Evolutionary conservation across 2,329 filamentous ascomycete genomes (phyloP).

Genomic region (Aspergillus puulaauensis): DNA sequence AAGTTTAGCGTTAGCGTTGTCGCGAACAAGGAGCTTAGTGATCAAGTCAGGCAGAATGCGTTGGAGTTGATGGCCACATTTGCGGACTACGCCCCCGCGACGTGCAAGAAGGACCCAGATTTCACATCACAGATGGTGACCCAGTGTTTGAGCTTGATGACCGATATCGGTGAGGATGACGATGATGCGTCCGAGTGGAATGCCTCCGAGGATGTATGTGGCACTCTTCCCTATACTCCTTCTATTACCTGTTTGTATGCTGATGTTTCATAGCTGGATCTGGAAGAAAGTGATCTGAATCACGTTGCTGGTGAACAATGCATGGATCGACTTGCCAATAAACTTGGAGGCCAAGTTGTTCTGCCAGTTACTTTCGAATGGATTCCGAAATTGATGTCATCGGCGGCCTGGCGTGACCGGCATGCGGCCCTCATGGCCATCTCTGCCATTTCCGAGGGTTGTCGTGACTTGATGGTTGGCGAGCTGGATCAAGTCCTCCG

Average conservation of each 20-base stretch:
- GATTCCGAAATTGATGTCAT: slow-evolving; percentile 97
- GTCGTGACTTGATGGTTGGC: slow-evolving; percentile 90
- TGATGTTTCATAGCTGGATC: slow-evolving; percentile 64
- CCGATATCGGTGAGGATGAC: slow-evolving; percentile 89
- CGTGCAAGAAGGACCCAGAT: slow-evolving; percentile 91
- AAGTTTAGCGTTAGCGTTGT: slow-evolving; percentile 91
- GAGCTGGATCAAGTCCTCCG: slow-evolving; percentile 93
- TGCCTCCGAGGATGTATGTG: slow-evolving; percentile 77
- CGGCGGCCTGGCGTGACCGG: slow-evolving; percentile 88
- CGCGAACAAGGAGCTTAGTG: slow-evolving; percentile 90
- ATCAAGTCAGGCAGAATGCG: slow-evolving; percentile 88
- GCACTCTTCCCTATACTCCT: neutral
- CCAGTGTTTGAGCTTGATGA: slow-evolving; percentile 97
- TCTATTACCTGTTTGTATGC: slow-evolving; percentile 17
- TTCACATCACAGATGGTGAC: slow-evolving; percentile 98
- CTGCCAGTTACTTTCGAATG: slow-evolving; percentile 92
- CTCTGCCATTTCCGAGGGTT: slow-evolving; percentile 96
- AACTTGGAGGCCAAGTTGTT: slow-evolving; percentile 90
- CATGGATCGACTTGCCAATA: slow-evolving; percentile 97
- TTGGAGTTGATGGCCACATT: slow-evolving; percentile 98
- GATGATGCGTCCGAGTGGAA: slow-evolving; percentile 96
- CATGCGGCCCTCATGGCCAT: slow-evolving; percentile 98
- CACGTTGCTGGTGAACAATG: slow-evolving; percentile 97
- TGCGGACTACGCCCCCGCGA: slow-evolving; percentile 86
- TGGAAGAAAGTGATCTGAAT: slow-evolving; percentile 94